Conservation (phyloP, 108 stramenopile species). For the Chaetoceros muelleri region DNA sequence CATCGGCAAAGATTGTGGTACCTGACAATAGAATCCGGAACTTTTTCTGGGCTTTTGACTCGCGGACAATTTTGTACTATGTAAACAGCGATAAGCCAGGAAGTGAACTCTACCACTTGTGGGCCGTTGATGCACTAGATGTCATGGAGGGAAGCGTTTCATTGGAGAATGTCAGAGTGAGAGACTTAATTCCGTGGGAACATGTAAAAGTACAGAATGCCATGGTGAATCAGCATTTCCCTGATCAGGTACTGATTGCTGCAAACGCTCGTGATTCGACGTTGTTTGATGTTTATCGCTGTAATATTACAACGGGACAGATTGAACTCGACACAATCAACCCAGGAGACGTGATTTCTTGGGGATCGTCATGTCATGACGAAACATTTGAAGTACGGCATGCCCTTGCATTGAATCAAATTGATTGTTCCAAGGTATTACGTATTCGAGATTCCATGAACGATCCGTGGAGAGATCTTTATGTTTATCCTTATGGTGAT, state of each 20-base stretch:
- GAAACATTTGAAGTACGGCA: constrained; percentile 30
- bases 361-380: constrained; percentile 45
- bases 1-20: constrained; percentile 31
- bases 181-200: constrained; percentile 47
- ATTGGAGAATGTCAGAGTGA: constrained; percentile 7
- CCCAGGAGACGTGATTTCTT: constrained; percentile 43
- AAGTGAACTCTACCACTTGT: constrained; percentile 53
- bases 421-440: constrained; percentile 31
- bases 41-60: constrained; percentile 38
- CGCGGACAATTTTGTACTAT: constrained; percentile 37
- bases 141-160: no score
- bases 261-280: constrained; percentile 45
- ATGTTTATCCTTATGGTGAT: constrained; percentile 49
- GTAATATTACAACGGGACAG: constrained; percentile 28
- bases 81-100: constrained; percentile 46
- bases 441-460: constrained; percentile 17
- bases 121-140: constrained; percentile 21
- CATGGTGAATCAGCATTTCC: constrained; percentile 34
- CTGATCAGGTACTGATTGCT: constrained; percentile 38
- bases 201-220: constrained; percentile 46
- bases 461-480: constrained; percentile 36
- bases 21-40: constrained; percentile 44
- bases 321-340: constrained; percentile 43
- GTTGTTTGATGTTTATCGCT: constrained; percentile 34
- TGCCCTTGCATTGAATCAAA: constrained; percentile 31